Percentiles rank a stretch among this genome's conserved stretches.
Evolutionary conservation across 2,329 filamentous ascomycete species (phyloP).

Genomic region (Aspergillus floridensis): DNA sequence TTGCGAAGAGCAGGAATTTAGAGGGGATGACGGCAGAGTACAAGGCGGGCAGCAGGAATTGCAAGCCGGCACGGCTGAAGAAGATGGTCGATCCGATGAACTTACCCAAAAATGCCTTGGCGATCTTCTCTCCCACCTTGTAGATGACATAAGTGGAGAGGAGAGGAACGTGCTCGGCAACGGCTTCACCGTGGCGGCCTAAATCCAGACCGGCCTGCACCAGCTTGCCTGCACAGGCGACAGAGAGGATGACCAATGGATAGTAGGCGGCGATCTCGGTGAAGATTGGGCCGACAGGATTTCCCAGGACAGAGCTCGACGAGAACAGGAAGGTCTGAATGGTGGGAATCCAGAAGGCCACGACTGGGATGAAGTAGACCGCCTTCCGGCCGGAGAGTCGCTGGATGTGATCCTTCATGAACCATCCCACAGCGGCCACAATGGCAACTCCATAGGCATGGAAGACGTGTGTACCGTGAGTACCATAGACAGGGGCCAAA

Average conservation of each 20-base stretch:
- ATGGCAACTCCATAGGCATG: constrained; percentile 66
- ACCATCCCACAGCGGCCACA: constrained; percentile 69
- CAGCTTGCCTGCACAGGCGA: constrained; percentile 62
- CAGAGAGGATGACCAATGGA: constrained; percentile 63
- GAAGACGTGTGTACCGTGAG: constrained; percentile 70
- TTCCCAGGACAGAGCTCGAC: constrained; percentile 64
- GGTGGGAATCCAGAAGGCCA: constrained; percentile 72
- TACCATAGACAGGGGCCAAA: constrained; percentile 84
- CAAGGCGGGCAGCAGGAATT: constrained; percentile 62
- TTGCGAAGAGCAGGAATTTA: constrained; percentile 61
- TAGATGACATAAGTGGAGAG: constrained; percentile 66
- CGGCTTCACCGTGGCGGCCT: constrained; percentile 53
- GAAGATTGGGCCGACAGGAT: constrained; percentile 68
- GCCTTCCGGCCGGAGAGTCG: constrained; percentile 50
- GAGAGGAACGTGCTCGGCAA: constrained; percentile 64
- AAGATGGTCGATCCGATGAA: constrained; percentile 62
- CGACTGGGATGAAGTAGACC: constrained; percentile 61
- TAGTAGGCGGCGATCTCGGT: constrained; percentile 73
- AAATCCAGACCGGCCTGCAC: constrained; percentile 61
- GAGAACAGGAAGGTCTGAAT: constrained; percentile 70
- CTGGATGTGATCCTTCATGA: constrained; percentile 57
- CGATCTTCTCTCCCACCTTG: constrained; percentile 46
- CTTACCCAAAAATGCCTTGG: constrained; percentile 41
- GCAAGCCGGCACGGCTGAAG: constrained; percentile 69
- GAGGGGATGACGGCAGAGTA: constrained; percentile 70